Evolutionary conservation across 1,284 basidiomycete genomes (phyloP).

Genomic region (Rhodotorula sp.): DNA sequence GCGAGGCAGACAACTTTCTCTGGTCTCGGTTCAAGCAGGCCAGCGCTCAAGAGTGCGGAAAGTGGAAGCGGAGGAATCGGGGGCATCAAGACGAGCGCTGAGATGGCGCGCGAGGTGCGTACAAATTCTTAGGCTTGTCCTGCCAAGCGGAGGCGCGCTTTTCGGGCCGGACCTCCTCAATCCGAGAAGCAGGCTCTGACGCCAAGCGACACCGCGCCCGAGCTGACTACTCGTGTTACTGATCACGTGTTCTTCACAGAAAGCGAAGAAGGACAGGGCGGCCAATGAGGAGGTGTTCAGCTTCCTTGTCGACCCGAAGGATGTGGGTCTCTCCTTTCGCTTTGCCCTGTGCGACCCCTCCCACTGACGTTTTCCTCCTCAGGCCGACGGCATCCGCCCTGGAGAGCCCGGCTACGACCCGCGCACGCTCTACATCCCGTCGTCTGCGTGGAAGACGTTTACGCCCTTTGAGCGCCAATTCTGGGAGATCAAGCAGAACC

Average conservation of each 20-base stretch:
- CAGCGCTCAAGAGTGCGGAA: conserved; percentile 39
- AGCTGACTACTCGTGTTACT: neutral
- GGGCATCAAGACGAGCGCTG: conserved; percentile 37
- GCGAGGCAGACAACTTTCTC: conserved; percentile 12
- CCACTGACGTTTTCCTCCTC: neutral
- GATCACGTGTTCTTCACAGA: neutral
- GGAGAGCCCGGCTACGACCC: conserved; percentile 89
- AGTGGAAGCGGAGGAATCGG: conserved; percentile 33
- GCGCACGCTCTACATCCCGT: conserved; percentile 81
- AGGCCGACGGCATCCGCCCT: conserved; percentile 82
- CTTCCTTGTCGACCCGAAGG: conserved; percentile 74
- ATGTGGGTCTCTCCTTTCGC: conserved; percentile 56
- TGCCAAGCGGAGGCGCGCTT: neutral
- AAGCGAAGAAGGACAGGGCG: conserved; percentile 73
- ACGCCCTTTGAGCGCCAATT: conserved; percentile 97
- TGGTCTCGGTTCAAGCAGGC: conserved; percentile 6
- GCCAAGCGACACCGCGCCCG: neutral
- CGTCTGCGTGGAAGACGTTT: conserved; percentile 75
- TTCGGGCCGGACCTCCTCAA: neutral
- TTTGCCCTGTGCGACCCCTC: neutral
- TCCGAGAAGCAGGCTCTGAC: neutral
- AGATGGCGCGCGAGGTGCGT: conserved; percentile 28
- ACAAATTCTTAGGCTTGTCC: neutral
- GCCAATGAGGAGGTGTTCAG: conserved; percentile 75
- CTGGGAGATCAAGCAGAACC: conserved; percentile 97